Percentiles rank a stretch among this genome's conserved stretches.
Evolutionary conservation across 257 asterid genomes (phyloP).

Genomic region (Verbascum thapsus): DNA sequence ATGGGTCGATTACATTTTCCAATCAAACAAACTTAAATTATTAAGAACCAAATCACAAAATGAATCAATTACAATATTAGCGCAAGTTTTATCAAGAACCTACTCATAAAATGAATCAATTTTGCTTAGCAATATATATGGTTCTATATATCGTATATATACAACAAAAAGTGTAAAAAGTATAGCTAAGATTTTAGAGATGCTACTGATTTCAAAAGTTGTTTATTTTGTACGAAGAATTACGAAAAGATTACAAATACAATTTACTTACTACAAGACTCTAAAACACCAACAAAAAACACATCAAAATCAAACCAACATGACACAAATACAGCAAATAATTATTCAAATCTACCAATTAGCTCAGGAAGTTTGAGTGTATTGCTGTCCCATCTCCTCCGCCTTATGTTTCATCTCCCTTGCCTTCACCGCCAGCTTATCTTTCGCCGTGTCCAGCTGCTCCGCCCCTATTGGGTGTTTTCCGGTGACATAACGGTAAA

Average conservation of each 20-base stretch:
- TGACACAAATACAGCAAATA: slow-evolving; percentile 6
- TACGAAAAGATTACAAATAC: background rate
- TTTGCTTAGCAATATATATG: too few species aligned
- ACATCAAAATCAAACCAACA: background rate
- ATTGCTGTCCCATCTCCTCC: slow-evolving; percentile 36
- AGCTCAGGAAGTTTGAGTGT: slow-evolving; percentile 4
- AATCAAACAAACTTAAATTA: too few species aligned
- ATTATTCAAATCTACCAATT: background rate
- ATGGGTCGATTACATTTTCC: too few species aligned
- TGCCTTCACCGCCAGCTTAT: slow-evolving; percentile 50
- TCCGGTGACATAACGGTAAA: slow-evolving; percentile 59
- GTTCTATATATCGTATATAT: too few species aligned
- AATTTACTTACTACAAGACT: too few species aligned
- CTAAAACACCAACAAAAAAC: background rate
- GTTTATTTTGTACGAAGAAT: background rate
- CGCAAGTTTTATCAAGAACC: too few species aligned
- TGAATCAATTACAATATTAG: too few species aligned
- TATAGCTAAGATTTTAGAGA: too few species aligned
- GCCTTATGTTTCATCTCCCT: slow-evolving; percentile 65
- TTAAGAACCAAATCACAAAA: too few species aligned
- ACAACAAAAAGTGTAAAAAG: too few species aligned
- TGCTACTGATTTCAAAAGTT: too few species aligned
- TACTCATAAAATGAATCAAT: too few species aligned
- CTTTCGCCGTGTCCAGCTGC: slow-evolving; percentile 48
- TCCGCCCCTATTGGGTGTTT: slow-evolving; percentile 55